Base-by-base conservation (phyloP, 495 filamentous ascomycete species). In the Aspergillus leporis region DNA sequence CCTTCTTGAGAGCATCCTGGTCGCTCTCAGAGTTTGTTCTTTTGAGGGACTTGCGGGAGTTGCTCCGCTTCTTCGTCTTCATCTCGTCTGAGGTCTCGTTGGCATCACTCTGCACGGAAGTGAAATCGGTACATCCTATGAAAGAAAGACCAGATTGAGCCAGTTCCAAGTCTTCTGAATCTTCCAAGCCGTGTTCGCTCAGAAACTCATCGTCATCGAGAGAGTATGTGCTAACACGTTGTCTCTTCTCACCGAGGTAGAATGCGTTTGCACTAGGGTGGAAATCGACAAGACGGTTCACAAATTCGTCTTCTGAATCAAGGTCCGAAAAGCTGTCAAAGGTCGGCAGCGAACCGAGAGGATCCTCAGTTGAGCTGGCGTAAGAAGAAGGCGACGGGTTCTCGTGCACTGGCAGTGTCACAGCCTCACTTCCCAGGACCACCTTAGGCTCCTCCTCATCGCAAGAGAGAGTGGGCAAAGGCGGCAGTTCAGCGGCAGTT, bases 241-340 rank as follows among this genome's bases (percentile, higher is more conserved):
- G 90, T 62, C 92, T 85, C 78, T 95, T 96, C 64, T 83, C 88
- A 65, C 87, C 86, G 51, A 85, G 67, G 68, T 87, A 88, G 55
- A 84, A 74, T 13, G 85, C 75, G 69, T 84, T 87, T 49, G 63
- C 58, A 31, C 78, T 79, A 34, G 84, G 71, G 55, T 84, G 79
- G 63, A 92, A 87, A 57, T 87, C 86, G 58, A 93, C 87, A 9
- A 96, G 80, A 48, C 85, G 85, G 72, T 85, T 88, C 56, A 88
- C 84, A 64, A 95, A 88, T 63, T 96, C 92, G 79, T 94, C 92
- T 36, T 97, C 93, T 0, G 90, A 93, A 72, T 97, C 94, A 51
- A 97, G 83, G 64, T 96, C 93, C 21, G 91, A 93, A 58, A 95
- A 83, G 59, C 91, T 89, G 66, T 95, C 90, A 59, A 97, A 93